Evolutionary conservation across 23 red algal species (phyloP).

Genomic region (Gracilaria gracilis): DNA sequence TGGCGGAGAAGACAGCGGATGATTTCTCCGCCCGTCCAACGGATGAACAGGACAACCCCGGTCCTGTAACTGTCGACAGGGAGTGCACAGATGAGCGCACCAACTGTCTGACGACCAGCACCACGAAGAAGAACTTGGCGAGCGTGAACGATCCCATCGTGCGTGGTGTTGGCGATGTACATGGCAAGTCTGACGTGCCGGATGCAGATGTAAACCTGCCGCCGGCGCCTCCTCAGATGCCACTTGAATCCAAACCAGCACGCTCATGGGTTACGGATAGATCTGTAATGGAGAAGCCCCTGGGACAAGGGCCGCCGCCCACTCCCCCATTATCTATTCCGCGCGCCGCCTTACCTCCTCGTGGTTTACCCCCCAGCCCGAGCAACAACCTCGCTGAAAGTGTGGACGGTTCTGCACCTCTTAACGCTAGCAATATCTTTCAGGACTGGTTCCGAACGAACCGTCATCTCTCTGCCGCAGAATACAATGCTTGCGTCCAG

Average conservation of each 20-base stretch:
- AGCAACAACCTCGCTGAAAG: not conserved
- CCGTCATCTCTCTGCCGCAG: slow-evolving; percentile 1
- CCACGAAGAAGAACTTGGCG: slow-evolving; percentile 43
- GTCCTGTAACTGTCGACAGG: not conserved
- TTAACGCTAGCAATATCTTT: not conserved
- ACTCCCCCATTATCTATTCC: not conserved
- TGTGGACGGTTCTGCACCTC: slow-evolving; percentile 13
- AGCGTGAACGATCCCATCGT: slow-evolving; percentile 24
- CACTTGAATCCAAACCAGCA: not conserved
- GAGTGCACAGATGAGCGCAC: not conserved
- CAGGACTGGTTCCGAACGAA: slow-evolving; percentile 28
- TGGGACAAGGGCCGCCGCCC: not conserved
- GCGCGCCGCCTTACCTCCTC: not conserved
- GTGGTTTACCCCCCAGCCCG: slow-evolving; percentile 1
- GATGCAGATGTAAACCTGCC: slow-evolving; percentile 21
- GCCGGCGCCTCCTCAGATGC: not conserved
- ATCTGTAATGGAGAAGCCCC: not conserved
- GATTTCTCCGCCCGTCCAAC: not conserved
- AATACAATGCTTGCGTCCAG: slow-evolving; percentile 11
- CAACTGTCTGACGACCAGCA: slow-evolving; percentile 31
- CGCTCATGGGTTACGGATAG: slow-evolving; percentile 36
- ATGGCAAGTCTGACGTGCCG: slow-evolving; percentile 12
- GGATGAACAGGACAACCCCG: not conserved
- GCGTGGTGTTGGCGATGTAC: slow-evolving; percentile 23
- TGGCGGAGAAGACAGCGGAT: slow-evolving; percentile 25